Base-by-base conservation (phyloP, 352 stramenopile species). In the Pythium biforme region DNA sequence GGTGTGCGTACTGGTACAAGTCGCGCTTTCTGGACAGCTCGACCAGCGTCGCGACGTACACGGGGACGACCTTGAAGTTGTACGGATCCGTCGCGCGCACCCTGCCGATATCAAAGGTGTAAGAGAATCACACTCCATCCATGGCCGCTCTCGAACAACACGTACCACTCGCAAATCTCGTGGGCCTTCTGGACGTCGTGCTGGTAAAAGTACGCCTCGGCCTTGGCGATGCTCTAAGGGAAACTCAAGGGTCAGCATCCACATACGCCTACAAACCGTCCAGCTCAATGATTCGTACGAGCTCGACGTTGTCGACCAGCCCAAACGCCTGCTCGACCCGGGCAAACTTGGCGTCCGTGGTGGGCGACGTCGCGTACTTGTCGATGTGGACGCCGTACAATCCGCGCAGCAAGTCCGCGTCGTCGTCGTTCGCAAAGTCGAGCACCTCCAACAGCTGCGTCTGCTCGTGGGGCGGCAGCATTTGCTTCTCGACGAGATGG, bases 1-100 rank as follows among this genome's bases (percentile, higher is more conserved):
- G 83, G 70, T 99, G 97, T 1, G 96, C 96, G 39, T 98, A 93
- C 55, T 98, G 89, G 58, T 98, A 99, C 26, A 99, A 74, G 37
- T 97, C 83, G 33, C 90, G 88, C 66, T 98, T 98, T 50, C 95
- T 93, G 34, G 85, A 81, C 1, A 98, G 79, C 52, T 97, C 90
- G 2, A 98, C 83, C 3, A 98, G 65, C 0, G 91, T 97, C 8
- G 91, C 87, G 8, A 98, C 88, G 39, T 88, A 94, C 3, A 97
- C 79, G 5, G 88, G 73, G 41, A 94, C 81, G 31, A 93, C 76
- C 27, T 86, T 81, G 37, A 80, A 85, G 68, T 95, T 91, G 66
- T 81, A 96, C 8, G 89, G 89, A 68, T 95, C 88, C 33, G 64
- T 59, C 15, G 85, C 75, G 17, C 81, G 80, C 46, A 97, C 69